Evolutionary conservation across 345 rosid genomes (phyloP).

Genomic region (Odontarrhena argentea): DNA sequence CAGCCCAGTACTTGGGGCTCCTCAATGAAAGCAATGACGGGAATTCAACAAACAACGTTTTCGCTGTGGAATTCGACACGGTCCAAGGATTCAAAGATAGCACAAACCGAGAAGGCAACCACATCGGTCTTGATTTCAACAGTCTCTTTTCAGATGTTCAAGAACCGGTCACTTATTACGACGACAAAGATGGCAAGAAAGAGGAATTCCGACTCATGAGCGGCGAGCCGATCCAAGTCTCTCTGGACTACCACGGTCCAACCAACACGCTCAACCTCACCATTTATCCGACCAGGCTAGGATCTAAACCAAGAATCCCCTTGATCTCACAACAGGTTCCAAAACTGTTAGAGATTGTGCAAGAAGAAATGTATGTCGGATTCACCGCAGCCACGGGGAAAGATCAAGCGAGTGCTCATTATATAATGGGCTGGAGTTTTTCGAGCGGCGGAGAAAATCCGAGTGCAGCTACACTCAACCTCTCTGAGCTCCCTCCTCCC

Average conservation of each 20-base stretch:
- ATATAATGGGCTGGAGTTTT: slow-evolving; percentile 71
- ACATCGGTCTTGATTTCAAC: slow-evolving; percentile 59
- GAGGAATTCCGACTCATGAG: slow-evolving; percentile 43
- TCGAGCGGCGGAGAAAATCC: slow-evolving; percentile 30
- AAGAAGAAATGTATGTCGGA: slow-evolving; percentile 53
- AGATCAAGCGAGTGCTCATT: slow-evolving; percentile 53
- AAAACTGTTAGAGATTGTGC: slow-evolving; percentile 3
- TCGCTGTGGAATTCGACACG: slow-evolving; percentile 66
- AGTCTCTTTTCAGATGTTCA: slow-evolving; percentile 32
- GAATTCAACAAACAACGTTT: slow-evolving; percentile 37
- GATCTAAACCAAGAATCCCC: slow-evolving; percentile 41
- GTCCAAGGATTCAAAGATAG: slow-evolving; percentile 50
- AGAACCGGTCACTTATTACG: slow-evolving; percentile 35
- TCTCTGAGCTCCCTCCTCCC: slow-evolving; percentile 29
- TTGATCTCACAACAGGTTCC: slow-evolving; percentile 1
- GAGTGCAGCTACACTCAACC: slow-evolving; percentile 36
- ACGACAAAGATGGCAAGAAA: not conserved
- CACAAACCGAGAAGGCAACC: slow-evolving; percentile 41
- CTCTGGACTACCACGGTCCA: slow-evolving; percentile 52
- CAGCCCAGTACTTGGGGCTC: slow-evolving; percentile 55
- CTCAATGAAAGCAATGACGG: slow-evolving; percentile 38
- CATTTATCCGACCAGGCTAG: slow-evolving; percentile 36
- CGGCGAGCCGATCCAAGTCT: slow-evolving; percentile 47
- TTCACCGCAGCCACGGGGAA: slow-evolving; percentile 65
- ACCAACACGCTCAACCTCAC: slow-evolving; percentile 38